A percentile compares a stretch with the other conserved stretches of the same genome.
phyloP scores from a whole-genome alignment of 2,329 filamentous ascomycete species.

The Paramyrothecium sp. region DNA sequence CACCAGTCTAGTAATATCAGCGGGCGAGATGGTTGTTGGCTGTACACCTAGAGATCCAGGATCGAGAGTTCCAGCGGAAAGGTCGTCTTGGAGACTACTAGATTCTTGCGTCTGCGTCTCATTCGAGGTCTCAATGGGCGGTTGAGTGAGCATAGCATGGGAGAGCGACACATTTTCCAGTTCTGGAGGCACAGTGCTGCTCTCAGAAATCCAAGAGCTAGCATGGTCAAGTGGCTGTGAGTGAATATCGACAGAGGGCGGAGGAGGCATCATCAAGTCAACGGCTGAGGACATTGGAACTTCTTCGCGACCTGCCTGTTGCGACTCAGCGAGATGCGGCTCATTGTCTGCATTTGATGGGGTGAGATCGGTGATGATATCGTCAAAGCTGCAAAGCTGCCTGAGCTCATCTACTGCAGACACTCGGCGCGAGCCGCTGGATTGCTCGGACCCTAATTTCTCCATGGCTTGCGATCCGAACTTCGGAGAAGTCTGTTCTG shows the following conservation, averaged over 20 bases:
- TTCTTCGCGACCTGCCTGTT: background rate
- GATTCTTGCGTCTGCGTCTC: background rate
- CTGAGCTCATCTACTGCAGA: conserved; percentile 14
- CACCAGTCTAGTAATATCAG: conserved; percentile 31
- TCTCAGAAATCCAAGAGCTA: background rate
- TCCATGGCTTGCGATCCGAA: conserved; percentile 1
- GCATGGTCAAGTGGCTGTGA: background rate
- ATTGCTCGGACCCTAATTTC: background rate
- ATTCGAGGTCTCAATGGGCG: background rate
- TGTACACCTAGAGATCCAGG: conserved; percentile 16
- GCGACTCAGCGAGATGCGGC: background rate
- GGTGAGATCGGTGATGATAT: background rate
- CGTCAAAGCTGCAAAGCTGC: conserved; percentile 12
- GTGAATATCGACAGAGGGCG: background rate
- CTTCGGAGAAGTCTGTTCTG: background rate
- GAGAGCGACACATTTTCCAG: background rate
- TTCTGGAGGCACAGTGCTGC: background rate
- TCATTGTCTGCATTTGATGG: background rate
- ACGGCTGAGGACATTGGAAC: background rate
- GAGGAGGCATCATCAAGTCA: background rate
- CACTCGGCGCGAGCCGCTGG: background rate
- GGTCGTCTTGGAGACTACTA: background rate
- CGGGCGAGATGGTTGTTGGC: conserved; percentile 34
- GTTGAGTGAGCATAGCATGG: background rate
- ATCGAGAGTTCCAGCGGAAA: conserved; percentile 15